Evolutionary conservation across 805 yeast genomes (phyloP).

Genomic region (Henningerozyma blattae): DNA sequence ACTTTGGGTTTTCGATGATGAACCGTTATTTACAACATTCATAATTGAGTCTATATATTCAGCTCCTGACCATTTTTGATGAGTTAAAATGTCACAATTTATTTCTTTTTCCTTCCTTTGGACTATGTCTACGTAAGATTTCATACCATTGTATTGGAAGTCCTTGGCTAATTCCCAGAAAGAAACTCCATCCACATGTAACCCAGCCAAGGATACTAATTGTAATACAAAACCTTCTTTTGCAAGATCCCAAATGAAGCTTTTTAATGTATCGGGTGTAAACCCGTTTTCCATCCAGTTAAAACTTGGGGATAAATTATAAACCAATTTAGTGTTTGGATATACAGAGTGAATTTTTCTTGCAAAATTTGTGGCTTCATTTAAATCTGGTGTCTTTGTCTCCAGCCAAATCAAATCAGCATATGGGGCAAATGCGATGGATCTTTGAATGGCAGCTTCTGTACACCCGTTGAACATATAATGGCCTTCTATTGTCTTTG

Average conservation of each 20-base stretch:
- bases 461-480: constrained; percentile 38
- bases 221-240: constrained; percentile 47
- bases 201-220: constrained; percentile 48
- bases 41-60: constrained; percentile 37
- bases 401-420: constrained; percentile 55
- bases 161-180: constrained; percentile 38
- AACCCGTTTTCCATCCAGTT: constrained; percentile 52
- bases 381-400: constrained; percentile 44
- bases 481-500: constrained; percentile 47
- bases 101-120: constrained; percentile 35
- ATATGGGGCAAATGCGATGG: constrained; percentile 48
- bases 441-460: constrained; percentile 43
- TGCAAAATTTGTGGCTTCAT: constrained; percentile 39
- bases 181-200: constrained; percentile 40
- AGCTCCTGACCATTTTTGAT: constrained; percentile 56
- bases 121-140: constrained; percentile 42
- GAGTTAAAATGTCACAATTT: constrained; percentile 43
- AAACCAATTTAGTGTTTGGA: constrained; percentile 46
- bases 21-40: constrained; percentile 30
- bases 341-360: constrained; percentile 31
- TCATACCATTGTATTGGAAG: constrained; percentile 44
- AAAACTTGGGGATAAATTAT: constrained; percentile 49
- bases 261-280: constrained; percentile 31
- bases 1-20: constrained; percentile 30
- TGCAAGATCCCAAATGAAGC: constrained; percentile 42